A percentile compares a stretch with the other conserved stretches of the same genome.
Conservation (phyloP, 2,329 filamentous ascomycete species). For the Paradendryphiella salina region DNA sequence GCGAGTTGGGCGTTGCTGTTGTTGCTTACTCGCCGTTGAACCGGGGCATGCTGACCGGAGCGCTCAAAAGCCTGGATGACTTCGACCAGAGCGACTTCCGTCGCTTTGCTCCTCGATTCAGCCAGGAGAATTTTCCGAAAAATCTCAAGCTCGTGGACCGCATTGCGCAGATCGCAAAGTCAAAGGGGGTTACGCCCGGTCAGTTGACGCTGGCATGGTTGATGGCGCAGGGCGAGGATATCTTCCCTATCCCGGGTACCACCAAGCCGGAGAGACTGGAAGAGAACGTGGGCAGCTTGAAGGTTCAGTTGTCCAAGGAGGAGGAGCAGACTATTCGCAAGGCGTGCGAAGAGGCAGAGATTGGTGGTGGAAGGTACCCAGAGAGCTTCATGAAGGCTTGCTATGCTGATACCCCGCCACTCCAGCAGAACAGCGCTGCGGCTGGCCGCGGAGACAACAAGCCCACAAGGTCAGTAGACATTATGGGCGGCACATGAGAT, state of each 20-base stretch:
- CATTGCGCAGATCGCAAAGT: constrained; percentile 37
- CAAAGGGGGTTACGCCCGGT: constrained; percentile 59
- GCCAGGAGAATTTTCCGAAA: constrained; percentile 46
- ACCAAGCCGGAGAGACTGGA: constrained; percentile 36
- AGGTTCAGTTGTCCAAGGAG: constrained; percentile 35
- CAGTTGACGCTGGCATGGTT: constrained; percentile 59
- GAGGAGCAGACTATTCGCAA: constrained; percentile 38
- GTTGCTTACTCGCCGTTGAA: constrained; percentile 48
- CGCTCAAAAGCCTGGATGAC: constrained; percentile 49
- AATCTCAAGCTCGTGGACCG: constrained; percentile 43
- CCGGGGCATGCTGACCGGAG: constrained; percentile 39
- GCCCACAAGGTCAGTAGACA: constrained; percentile 7
- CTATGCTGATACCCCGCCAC: constrained; percentile 48
- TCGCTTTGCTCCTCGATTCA: constrained; percentile 48
- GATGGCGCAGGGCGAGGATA: constrained; percentile 50
- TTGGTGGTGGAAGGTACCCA: constrained; percentile 47
- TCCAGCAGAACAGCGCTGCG: constrained; percentile 11
- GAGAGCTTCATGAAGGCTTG: constrained; percentile 38
- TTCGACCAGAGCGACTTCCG: constrained; percentile 45
- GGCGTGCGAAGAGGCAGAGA: constrained; percentile 47
- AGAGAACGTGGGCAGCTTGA: constrained; percentile 37
- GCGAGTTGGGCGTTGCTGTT: constrained; percentile 51
- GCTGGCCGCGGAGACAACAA: neutral
- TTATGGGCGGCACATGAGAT: constrained; percentile 4
- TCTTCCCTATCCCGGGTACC: constrained; percentile 62